These are phyloP conservation scores for Pouteria glomerata DNA, from an alignment of 148 eudicot species.

Conservation along the genomic window DNA sequence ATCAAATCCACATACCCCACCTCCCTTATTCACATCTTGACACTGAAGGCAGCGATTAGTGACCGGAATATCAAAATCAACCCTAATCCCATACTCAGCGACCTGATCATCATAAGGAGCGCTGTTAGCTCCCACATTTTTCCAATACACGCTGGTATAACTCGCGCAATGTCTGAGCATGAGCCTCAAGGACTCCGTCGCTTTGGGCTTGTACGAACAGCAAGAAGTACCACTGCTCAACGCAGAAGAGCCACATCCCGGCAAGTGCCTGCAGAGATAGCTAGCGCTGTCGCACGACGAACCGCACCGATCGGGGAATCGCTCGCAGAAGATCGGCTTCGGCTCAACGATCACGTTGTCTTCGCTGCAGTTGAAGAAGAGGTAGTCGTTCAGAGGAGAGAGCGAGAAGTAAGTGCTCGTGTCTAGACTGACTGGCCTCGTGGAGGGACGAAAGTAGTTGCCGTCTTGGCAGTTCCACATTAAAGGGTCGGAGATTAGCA, in stretches of 20 bases:
- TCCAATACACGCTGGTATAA: constrained; percentile 81
- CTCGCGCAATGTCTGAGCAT: constrained; percentile 70
- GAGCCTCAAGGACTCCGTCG: constrained; percentile 69
- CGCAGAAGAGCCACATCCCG: constrained; percentile 49
- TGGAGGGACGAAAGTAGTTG: constrained; percentile 48
- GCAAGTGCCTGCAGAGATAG: constrained; percentile 71
- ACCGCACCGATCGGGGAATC: constrained; percentile 71
- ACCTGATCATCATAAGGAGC: constrained; percentile 50
- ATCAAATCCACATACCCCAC: constrained; percentile 83
- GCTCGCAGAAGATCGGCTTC: constrained; percentile 71
- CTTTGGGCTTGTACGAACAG: constrained; percentile 86
- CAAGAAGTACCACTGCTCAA: constrained; percentile 39
- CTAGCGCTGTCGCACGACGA: constrained; percentile 77
- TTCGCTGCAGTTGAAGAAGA: constrained; percentile 83
- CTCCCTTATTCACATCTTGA: constrained; percentile 68
- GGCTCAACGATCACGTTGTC: constrained; percentile 62
- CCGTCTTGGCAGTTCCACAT: constrained; percentile 93
- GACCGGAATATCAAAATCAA: constrained; percentile 81
- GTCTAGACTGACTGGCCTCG: constrained; percentile 78
- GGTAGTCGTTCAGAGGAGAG: constrained; percentile 74
- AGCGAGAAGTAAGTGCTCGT: constrained; percentile 60
- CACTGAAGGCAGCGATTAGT: constrained; percentile 65
- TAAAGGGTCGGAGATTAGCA: constrained; percentile 57
- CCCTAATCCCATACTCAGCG: constrained; percentile 82
- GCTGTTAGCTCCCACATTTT: constrained; percentile 47